Evolutionary conservation across 2,329 filamentous ascomycete species (phyloP).

Genomic region (Penicillium sclerotiorum): DNA sequence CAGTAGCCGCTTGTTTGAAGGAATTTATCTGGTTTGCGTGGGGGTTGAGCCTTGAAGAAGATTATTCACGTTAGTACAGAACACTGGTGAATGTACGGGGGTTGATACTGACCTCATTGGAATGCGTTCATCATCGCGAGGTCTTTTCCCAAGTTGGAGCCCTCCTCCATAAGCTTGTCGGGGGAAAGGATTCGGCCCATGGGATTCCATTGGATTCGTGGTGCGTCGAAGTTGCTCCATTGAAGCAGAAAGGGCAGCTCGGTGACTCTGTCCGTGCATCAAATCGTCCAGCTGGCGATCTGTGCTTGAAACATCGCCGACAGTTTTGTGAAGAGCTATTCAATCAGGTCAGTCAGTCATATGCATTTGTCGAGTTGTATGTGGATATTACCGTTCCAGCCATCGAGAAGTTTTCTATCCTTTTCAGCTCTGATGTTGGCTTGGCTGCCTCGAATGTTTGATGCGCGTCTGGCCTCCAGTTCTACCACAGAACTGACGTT

Average conservation of each 20-base stretch:
- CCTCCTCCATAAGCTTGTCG: too few species aligned
- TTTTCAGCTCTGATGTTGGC: slow-evolving; percentile 26
- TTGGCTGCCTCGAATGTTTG: slow-evolving; percentile 34
- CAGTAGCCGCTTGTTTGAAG: too few species aligned
- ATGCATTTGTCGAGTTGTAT: background rate
- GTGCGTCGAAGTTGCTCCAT: too few species aligned
- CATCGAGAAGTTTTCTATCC: slow-evolving; percentile 29
- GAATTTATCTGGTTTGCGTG: too few species aligned
- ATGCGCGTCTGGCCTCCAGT: slow-evolving; percentile 32
- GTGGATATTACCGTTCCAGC: slow-evolving; percentile 41
- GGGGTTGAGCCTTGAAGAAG: too few species aligned
- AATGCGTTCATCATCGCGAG: too few species aligned
- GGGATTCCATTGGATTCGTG: too few species aligned
- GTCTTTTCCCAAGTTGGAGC: too few species aligned
- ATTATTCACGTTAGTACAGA: too few species aligned
- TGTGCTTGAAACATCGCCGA: slow-evolving; percentile 32
- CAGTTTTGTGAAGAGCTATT: slow-evolving; percentile 34
- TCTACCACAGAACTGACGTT: slow-evolving; percentile 22
- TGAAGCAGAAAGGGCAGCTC: slow-evolving; percentile 33
- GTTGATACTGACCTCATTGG: too few species aligned
- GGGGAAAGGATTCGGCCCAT: too few species aligned
- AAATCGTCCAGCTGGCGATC: slow-evolving; percentile 35
- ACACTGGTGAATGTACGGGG: too few species aligned
- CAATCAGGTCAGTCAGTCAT: background rate
- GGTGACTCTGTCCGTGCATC: slow-evolving; percentile 43